Evolutionary conservation across 1,139 yeast genomes (phyloP), one percentile per base, ranked within the genome.

Genomic region (Magnusiomyces fungicola): DNA sequence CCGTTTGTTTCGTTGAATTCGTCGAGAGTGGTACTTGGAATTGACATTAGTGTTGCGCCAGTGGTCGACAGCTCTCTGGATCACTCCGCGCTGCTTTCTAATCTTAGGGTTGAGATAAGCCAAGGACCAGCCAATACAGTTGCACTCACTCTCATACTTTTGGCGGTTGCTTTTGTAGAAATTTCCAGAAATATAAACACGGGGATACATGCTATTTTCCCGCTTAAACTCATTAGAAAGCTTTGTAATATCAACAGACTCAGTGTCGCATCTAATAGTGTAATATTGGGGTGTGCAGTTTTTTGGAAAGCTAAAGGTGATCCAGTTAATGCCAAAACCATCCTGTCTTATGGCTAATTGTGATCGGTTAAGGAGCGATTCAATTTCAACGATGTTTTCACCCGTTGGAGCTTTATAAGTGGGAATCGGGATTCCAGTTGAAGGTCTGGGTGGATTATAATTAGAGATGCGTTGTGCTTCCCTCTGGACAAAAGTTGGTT

Each of bases 11-110:
- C 65, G 53, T 54, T 71, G 56, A 16, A 70, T 72, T 33, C 75
- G 58, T 16, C 75, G 63, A n/a, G 75, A 69, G 43, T 75, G 61
- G 44, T 66, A 58, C 3, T 66, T 58, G n/a, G 67, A 67, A 50
- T 74, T 74, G 2, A 63, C 60, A 53, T 74, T 67, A 2, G 74
- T 67, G 58, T 73, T 73, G 55, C 78, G 63, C 75, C 76, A 74
- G 25, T 71, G 65, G 51, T 73, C 78, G 18, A 74, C 78, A 1
- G 78, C 78, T 36, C 78, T 64, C 56, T 74, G 78, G 18, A 73
- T 68, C 23, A 74, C 58, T 0, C 78, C 78, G 32, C 76, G 64
- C 43, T 69, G 70, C 44, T 61, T 61, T 24, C 70, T 64, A 18
- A 74, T 60, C 21, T 62, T 64, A 0, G 75, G 73, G 55, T 74